Conservation (phyloP, 1,284 basidiomycete genomes). For the Malassezia brasiliensis region DNA sequence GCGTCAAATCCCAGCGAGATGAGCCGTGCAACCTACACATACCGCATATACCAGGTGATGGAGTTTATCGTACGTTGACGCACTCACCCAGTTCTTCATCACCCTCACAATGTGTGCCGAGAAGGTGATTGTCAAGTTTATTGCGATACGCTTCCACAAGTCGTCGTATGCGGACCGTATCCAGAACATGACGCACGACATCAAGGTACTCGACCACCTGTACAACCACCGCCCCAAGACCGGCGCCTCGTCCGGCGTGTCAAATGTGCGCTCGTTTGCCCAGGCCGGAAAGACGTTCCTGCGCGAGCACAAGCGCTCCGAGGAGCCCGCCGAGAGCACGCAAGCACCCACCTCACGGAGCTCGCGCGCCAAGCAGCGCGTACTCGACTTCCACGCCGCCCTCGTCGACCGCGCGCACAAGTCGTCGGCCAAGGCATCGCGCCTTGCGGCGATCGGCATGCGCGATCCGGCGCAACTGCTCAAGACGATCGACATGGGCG, state of each 20-base stretch:
- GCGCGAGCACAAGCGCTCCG: not conserved
- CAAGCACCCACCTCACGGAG: not conserved
- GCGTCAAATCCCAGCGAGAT: conserved; percentile 11
- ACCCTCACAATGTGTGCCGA: conserved; percentile 36
- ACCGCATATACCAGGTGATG: conserved; percentile 43
- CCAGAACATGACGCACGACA: conserved; percentile 54
- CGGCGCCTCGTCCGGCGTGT: not conserved
- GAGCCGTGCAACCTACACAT: conserved; percentile 32
- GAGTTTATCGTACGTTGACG: conserved; percentile 24
- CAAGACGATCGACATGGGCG: conserved; percentile 29
- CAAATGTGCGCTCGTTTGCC: not conserved
- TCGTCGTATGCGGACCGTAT: conserved; percentile 67
- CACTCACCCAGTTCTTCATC: conserved; percentile 28
- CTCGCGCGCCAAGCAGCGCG: not conserved
- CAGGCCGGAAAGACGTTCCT: not conserved
- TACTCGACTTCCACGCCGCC: not conserved
- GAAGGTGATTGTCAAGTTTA: conserved; percentile 41
- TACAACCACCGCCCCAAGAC: conserved; percentile 58
- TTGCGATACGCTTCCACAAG: conserved; percentile 56
- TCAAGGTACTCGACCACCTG: conserved; percentile 61
- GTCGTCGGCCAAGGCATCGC: conserved; percentile 12
- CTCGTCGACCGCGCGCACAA: not conserved
- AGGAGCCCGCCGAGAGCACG: not conserved
- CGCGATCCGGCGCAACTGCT: conserved; percentile 25
- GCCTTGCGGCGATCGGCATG: conserved; percentile 35